These are phyloP conservation scores for Teunomyces funiuensis DNA, from an alignment of 805 yeast species.

Conservation along the genomic window DNA sequence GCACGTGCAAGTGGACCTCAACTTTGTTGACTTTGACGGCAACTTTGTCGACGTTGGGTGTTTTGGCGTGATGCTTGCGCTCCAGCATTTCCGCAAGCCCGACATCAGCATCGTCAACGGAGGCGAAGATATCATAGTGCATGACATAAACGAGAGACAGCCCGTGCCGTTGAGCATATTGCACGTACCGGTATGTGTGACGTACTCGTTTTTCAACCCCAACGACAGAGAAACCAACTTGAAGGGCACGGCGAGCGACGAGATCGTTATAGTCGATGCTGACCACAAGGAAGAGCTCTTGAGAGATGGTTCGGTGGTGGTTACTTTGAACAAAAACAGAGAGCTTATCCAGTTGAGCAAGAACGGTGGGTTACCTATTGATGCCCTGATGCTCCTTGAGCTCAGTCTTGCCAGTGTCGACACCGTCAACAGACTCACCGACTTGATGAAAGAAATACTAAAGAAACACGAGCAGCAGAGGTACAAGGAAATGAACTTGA, in stretches of 20 bases:
- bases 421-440: conserved; percentile 64
- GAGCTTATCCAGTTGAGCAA: conserved; percentile 89
- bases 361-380: conserved; percentile 86
- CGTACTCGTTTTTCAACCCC: conserved; percentile 83
- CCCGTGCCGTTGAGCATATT: conserved; percentile 83
- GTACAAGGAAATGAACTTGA: conserved; percentile 34
- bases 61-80: conserved; percentile 83
- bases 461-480: conserved; percentile 53
- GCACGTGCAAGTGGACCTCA: conserved; percentile 87
- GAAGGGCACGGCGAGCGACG: conserved; percentile 61
- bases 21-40: conserved; percentile 88
- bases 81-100: conserved; percentile 80
- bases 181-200: conserved; percentile 87
- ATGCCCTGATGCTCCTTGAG: conserved; percentile 64
- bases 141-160: conserved; percentile 72
- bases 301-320: conserved; percentile 75
- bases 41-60: conserved; percentile 89
- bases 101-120: conserved; percentile 60
- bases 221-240: conserved; percentile 62
- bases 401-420: conserved; percentile 66
- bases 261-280: conserved; percentile 73
- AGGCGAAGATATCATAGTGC: conserved; percentile 52
- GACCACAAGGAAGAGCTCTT: conserved; percentile 72
- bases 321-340: conserved; percentile 85
- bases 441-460: conserved; percentile 55